These are phyloP conservation scores for Neostapfia colusana DNA, from an alignment of 176 grass and related monocot genomes.

Conservation along the genomic window DNA sequence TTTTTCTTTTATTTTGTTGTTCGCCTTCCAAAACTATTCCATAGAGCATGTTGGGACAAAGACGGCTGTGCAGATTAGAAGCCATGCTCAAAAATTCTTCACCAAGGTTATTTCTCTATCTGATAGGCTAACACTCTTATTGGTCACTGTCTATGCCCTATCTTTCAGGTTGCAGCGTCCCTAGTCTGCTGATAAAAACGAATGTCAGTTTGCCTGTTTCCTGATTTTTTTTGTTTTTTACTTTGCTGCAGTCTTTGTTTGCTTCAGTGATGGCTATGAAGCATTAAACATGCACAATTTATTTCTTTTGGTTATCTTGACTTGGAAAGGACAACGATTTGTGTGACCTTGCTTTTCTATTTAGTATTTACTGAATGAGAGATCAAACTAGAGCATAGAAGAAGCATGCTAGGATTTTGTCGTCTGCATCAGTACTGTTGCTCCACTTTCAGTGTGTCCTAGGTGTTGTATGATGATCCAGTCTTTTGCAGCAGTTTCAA, in stretches of 20 bases:
- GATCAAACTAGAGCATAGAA: no score
- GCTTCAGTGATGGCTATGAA: background rate
- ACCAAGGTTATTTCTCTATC: slow-evolving; percentile 76
- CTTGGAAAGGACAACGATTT: background rate
- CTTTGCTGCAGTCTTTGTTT: slow-evolving; percentile 17
- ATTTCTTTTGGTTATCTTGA: slow-evolving; percentile 25
- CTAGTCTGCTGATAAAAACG: slow-evolving; percentile 19
- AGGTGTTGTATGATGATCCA: background rate
- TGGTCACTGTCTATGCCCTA: slow-evolving; percentile 23
- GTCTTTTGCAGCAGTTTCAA: background rate
- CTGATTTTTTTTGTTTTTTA: slow-evolving; percentile 11
- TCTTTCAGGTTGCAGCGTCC: slow-evolving; percentile 16
- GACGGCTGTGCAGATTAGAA: slow-evolving; percentile 95
- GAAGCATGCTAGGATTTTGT: background rate
- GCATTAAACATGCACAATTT: slow-evolving; percentile 23
- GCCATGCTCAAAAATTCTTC: slow-evolving; percentile 99
- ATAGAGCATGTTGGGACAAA: slow-evolving; percentile 98
- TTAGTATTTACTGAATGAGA: slow-evolving; percentile 4
- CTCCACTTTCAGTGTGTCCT: background rate
- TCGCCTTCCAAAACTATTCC: slow-evolving; percentile 26
- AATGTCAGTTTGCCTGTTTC: slow-evolving; percentile 14
- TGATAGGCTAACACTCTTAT: slow-evolving; percentile 32
- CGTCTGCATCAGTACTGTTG: background rate
- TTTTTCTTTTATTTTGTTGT: slow-evolving; percentile 37
- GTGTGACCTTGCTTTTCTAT: slow-evolving; percentile 6